A percentile compares a stretch with the other conserved stretches of the same genome.
These are phyloP conservation scores for Pseudoperonospora humuli DNA, from an alignment of 352 stramenopile species.

Conservation along the genomic window DNA sequence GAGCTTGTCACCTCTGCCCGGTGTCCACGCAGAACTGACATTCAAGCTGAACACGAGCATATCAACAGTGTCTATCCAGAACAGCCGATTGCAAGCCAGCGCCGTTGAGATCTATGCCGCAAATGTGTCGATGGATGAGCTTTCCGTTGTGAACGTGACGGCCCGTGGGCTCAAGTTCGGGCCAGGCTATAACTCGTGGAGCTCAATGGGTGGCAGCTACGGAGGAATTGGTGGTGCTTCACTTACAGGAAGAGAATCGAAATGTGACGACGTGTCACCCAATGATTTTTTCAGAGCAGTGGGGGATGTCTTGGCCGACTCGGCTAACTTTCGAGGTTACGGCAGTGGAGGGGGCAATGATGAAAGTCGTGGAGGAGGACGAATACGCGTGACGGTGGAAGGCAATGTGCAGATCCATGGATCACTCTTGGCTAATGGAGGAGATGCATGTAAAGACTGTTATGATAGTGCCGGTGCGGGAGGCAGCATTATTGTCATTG, in stretches of 20 bases:
- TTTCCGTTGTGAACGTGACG: constrained; percentile 48
- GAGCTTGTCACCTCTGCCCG: constrained; percentile 23
- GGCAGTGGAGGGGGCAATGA: constrained; percentile 69
- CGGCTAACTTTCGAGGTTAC: constrained; percentile 72
- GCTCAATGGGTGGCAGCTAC: constrained; percentile 58
- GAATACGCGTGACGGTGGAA: constrained; percentile 37
- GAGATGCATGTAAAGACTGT: constrained; percentile 35
- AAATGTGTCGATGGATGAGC: constrained; percentile 33
- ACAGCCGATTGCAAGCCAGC: constrained; percentile 46
- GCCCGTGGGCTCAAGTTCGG: constrained; percentile 69
- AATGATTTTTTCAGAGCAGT: constrained; percentile 65
- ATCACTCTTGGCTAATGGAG: constrained; percentile 56
- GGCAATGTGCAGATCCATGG: constrained; percentile 51
- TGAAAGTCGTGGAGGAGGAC: constrained; percentile 48
- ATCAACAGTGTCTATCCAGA: constrained; percentile 30
- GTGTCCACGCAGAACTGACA: constrained; percentile 45
- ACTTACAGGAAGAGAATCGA: constrained; percentile 24
- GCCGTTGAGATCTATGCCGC: constrained; percentile 50
- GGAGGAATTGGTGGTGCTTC: constrained; percentile 70
- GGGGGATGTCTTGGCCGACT: constrained; percentile 42
- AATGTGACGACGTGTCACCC: constrained; percentile 42
- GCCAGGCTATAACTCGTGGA: constrained; percentile 72
- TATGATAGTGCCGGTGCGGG: constrained; percentile 52
- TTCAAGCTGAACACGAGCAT: constrained; percentile 34
- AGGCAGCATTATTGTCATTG: constrained; percentile 40